Evolutionary conservation across 208 protist genomes (phyloP).

Genomic region (Plasmodiophora brassicae): DNA sequence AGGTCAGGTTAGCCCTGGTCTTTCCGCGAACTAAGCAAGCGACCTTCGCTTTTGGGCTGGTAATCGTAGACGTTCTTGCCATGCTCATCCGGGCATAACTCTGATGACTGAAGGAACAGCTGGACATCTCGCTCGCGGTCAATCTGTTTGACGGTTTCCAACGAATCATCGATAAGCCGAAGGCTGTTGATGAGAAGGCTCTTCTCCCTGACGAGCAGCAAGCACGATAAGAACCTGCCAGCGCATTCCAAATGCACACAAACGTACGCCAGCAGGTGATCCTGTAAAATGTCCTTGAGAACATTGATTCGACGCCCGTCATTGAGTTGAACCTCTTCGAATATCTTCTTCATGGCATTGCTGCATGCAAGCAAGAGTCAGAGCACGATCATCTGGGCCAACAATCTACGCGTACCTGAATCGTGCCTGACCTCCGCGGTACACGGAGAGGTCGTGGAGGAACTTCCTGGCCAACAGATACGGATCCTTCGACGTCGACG

Average conservation of each 20-base stretch:
- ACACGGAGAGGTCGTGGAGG: conserved; percentile 1
- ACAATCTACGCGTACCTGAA: neutral
- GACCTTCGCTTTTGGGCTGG: neutral
- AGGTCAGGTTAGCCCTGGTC: neutral
- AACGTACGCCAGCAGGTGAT: neutral
- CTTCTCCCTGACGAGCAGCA: neutral
- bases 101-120: neutral
- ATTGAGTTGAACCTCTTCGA: neutral
- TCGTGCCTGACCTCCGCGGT: neutral
- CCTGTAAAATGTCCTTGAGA: conserved; percentile 20
- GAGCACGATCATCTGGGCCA: neutral
- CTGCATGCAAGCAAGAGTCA: neutral
- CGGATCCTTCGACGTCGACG: neutral
- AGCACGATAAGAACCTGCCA: neutral
- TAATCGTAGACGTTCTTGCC: neutral
- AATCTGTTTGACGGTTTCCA: neutral
- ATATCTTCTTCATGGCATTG: conserved; percentile 28
- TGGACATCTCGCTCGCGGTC: neutral
- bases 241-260: neutral
- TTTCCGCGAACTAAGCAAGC: neutral
- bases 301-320: neutral
- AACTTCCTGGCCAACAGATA: neutral
- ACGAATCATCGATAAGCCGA: neutral
- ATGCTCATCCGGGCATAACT: neutral
- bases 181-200: neutral